These are phyloP conservation scores for Leishmania lainsoni DNA, from an alignment of 208 protist genomes.

Conservation along the genomic window DNA sequence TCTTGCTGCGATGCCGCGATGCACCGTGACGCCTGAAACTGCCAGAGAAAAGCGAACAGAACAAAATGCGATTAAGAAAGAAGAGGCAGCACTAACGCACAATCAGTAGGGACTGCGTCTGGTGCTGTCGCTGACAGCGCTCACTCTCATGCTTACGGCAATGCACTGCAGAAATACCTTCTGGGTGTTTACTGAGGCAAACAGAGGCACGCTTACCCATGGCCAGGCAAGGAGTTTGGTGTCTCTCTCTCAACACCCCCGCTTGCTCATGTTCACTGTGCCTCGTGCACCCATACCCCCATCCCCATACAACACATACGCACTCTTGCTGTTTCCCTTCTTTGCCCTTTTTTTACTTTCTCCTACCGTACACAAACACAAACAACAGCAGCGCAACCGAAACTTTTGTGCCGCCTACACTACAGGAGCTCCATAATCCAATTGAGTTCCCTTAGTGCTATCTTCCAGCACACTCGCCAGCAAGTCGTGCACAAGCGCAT, in stretches of 20 bases:
- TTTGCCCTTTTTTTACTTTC: background rate
- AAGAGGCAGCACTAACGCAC: background rate
- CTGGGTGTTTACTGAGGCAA: background rate
- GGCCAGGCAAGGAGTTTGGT: background rate
- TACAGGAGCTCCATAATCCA: background rate
- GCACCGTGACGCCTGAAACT: background rate
- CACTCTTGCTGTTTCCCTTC: background rate
- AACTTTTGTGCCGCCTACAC: background rate
- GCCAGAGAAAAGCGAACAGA: background rate
- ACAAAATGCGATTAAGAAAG: background rate
- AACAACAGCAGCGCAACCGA: background rate
- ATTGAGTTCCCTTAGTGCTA: background rate
- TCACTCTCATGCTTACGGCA: background rate
- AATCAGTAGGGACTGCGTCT: background rate
- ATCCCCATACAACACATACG: background rate
- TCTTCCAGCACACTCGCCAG: background rate
- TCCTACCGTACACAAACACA: background rate
- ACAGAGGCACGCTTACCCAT: background rate
- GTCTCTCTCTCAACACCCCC: background rate
- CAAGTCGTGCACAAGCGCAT: background rate
- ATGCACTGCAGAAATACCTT: background rate
- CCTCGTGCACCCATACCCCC: background rate
- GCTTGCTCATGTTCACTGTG: background rate
- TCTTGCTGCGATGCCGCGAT: background rate
- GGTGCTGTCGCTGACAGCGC: background rate